Conservation (phyloP, 1,284 basidiomycete species). For the Sparassis latifolia region DNA sequence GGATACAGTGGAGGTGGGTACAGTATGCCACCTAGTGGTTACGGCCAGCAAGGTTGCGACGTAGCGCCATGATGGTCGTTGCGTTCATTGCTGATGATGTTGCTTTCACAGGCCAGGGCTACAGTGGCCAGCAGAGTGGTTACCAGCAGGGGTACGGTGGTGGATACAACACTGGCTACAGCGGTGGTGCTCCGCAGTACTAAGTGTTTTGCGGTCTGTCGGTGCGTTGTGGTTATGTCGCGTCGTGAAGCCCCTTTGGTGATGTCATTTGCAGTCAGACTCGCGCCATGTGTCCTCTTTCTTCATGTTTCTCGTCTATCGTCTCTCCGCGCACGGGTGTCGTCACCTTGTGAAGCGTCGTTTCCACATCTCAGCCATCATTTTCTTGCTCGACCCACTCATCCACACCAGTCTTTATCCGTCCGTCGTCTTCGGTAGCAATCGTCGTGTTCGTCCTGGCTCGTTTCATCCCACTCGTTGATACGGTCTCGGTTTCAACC, state of each 20-base stretch:
- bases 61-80: neutral
- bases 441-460: constrained; percentile 34
- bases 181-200: constrained; percentile 18
- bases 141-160: constrained; percentile 14
- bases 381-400: constrained; percentile 27
- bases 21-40: constrained; percentile 15
- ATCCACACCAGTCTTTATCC: constrained; percentile 31
- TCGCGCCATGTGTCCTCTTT: neutral
- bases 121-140: constrained; percentile 26
- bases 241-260: neutral
- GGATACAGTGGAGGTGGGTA: constrained; percentile 25
- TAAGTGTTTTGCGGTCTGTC: constrained; percentile 10
- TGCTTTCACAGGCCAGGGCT: neutral
- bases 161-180: constrained; percentile 16
- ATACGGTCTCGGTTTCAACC: constrained; percentile 26
- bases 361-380: neutral
- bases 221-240: neutral
- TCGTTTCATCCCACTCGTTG: constrained; percentile 13
- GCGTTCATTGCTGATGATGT: neutral
- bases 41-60: constrained; percentile 7
- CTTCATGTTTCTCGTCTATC: neutral
- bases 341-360: neutral
- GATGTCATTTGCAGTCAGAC: neutral
- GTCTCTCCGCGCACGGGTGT: neutral
- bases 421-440: constrained; percentile 30